Evolutionary conservation across 2,329 filamentous ascomycete species (phyloP).

Genomic region (Neonectria punicea): DNA sequence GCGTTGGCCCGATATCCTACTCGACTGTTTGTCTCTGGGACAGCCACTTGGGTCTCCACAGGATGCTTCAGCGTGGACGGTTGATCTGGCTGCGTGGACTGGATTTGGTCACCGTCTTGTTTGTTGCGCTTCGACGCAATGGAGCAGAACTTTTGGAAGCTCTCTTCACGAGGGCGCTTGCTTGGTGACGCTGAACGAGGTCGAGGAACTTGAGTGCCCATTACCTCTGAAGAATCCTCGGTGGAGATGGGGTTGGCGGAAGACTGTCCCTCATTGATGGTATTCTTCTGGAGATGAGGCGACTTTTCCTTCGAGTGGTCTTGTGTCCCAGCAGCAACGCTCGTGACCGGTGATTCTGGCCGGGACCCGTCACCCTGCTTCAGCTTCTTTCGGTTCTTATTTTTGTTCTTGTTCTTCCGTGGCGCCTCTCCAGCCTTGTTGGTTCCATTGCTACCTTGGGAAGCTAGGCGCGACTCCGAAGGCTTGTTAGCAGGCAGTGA

Average conservation of each 20-base stretch:
- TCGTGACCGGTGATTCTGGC: neutral
- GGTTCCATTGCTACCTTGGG: neutral
- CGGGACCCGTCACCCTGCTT: slow-evolving; percentile 24
- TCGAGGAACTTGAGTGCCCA: neutral
- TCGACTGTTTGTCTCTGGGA: slow-evolving; percentile 25
- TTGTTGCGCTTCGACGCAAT: slow-evolving; percentile 31
- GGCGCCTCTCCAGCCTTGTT: neutral
- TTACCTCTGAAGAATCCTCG: neutral
- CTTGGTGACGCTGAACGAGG: slow-evolving; percentile 12
- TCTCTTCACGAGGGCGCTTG: slow-evolving; percentile 29
- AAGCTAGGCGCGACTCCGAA: neutral
- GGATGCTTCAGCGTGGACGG: neutral
- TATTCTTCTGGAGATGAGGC: neutral
- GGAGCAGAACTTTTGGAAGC: slow-evolving; percentile 7
- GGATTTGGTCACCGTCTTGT: neutral
- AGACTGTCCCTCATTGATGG: neutral
- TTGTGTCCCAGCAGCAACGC: neutral
- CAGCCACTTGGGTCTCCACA: slow-evolving; percentile 20
- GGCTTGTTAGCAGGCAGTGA: neutral
- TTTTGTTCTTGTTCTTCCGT: slow-evolving; percentile 36
- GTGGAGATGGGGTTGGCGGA: neutral
- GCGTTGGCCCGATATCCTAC: slow-evolving; percentile 42
- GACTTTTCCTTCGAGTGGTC: neutral
- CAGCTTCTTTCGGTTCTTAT: slow-evolving; percentile 41
- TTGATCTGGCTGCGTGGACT: neutral